A percentile compares a stretch with the other conserved stretches of the same genome.
These are phyloP conservation scores for Ceratonia siliqua DNA, from an alignment of 306 rosid genomes.

Conservation along the genomic window DNA sequence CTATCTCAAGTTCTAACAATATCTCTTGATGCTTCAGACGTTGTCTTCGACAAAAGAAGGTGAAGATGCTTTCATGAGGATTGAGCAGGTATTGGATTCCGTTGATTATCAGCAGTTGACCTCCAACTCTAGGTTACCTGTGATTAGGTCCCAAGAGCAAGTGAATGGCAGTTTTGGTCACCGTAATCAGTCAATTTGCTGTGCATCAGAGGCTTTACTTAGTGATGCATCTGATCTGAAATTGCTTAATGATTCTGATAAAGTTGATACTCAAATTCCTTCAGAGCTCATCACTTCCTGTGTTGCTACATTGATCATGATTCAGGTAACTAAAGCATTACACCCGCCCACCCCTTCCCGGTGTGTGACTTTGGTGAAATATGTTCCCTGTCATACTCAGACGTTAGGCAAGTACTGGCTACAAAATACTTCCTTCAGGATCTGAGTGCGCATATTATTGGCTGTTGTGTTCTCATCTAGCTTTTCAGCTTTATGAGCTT, in stretches of 20 bases:
- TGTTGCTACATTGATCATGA: slow-evolving; percentile 80
- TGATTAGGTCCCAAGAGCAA: slow-evolving; percentile 57
- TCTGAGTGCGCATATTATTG: no score
- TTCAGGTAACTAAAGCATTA: slow-evolving; percentile 58
- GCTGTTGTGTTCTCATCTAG: neutral
- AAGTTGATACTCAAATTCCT: slow-evolving; percentile 62
- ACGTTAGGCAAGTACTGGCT: no score
- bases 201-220: slow-evolving; percentile 44
- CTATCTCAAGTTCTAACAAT: slow-evolving; percentile 22
- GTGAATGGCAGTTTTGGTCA: slow-evolving; percentile 52
- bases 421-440: no score
- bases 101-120: slow-evolving; percentile 52
- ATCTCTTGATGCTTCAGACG: slow-evolving; percentile 56
- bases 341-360: neutral
- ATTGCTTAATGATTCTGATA: slow-evolving; percentile 44
- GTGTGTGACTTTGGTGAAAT: neutral
- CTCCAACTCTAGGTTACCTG: slow-evolving; percentile 45
- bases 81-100: slow-evolving; percentile 74
- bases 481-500: slow-evolving; percentile 8
- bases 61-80: slow-evolving; percentile 66
- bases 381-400: slow-evolving; percentile 1
- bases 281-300: slow-evolving; percentile 85
- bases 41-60: slow-evolving; percentile 71
- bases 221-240: slow-evolving; percentile 51
- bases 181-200: slow-evolving; percentile 38